Conservation (phyloP, 225 moss, liverwort and hornwort genomes). For the Bryum argenteum region DNA sequence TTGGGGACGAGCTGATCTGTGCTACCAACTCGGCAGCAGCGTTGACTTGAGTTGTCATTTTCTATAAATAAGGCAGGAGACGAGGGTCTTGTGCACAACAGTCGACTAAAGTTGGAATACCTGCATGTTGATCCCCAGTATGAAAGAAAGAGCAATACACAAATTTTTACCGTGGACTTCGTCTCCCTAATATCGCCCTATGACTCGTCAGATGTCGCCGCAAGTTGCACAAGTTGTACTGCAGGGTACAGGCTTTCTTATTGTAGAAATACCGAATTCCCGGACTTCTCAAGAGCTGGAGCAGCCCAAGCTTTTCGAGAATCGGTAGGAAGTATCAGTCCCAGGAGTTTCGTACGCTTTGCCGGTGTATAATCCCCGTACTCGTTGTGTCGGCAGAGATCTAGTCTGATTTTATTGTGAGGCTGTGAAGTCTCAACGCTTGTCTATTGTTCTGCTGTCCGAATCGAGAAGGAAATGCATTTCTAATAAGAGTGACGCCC, state of each 20-base stretch:
- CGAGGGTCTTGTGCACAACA: constrained; percentile 18
- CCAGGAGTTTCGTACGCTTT: neutral
- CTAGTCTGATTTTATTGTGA: neutral
- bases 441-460: neutral
- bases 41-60: constrained; percentile 22
- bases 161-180: neutral
- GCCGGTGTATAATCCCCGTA: neutral
- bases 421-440: neutral
- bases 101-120: neutral
- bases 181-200: neutral
- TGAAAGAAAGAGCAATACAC: neutral
- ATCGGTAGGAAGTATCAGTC: neutral
- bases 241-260: neutral
- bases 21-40: neutral
- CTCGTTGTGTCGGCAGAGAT: neutral
- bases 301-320: neutral
- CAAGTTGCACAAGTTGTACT: constrained; percentile 41
- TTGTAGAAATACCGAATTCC: neutral
- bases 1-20: neutral
- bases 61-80: neutral
- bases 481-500: neutral
- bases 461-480: neutral
- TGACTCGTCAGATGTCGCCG: neutral
- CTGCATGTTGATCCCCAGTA: neutral
- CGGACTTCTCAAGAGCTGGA: neutral